phyloP scores from a whole-genome alignment of 352 stramenopile genomes.

The Globisporangium acanthophoron region DNA sequence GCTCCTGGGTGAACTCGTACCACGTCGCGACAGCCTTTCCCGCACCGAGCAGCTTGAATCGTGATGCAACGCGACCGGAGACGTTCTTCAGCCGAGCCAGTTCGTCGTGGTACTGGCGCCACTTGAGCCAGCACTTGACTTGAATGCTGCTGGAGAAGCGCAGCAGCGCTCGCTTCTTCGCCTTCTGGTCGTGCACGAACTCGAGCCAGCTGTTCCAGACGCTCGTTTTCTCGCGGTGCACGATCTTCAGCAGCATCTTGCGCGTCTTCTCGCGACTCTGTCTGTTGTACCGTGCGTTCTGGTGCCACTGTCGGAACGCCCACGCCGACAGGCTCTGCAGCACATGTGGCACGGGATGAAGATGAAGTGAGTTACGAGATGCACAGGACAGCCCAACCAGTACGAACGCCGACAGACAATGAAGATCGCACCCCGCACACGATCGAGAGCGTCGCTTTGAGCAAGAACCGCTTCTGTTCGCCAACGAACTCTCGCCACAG shows the following conservation, averaged over 20 bases:
- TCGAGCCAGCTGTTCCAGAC: conserved; percentile 59
- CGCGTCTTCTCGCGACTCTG: conserved; percentile 44
- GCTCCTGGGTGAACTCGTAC: conserved; percentile 58
- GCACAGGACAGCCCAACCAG: too few species aligned
- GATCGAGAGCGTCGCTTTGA: conserved; percentile 67
- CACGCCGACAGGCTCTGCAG: conserved; percentile 53
- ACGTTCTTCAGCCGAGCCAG: conserved; percentile 31
- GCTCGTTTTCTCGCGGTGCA: conserved; percentile 43
- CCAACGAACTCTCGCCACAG: conserved; percentile 49
- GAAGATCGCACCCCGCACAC: conserved; percentile 43
- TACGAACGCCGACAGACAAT: not conserved
- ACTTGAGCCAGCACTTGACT: conserved; percentile 62
- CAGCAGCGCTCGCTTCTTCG: conserved; percentile 50
- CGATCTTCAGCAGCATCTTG: conserved; percentile 39
- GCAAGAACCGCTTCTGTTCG: conserved; percentile 59
- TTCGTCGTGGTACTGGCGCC: conserved; percentile 39
- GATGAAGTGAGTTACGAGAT: not conserved
- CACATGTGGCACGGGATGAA: not conserved
- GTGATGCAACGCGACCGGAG: conserved; percentile 33
- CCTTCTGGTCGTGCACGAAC: conserved; percentile 44
- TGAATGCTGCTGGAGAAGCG: conserved; percentile 56
- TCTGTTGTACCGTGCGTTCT: conserved; percentile 28
- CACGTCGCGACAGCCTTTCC: conserved; percentile 52
- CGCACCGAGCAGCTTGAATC: conserved; percentile 35
- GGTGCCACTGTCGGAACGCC: conserved; percentile 63